phyloP scores from a whole-genome alignment of 257 asterid species.

The Schizonepeta tenuifolia region DNA sequence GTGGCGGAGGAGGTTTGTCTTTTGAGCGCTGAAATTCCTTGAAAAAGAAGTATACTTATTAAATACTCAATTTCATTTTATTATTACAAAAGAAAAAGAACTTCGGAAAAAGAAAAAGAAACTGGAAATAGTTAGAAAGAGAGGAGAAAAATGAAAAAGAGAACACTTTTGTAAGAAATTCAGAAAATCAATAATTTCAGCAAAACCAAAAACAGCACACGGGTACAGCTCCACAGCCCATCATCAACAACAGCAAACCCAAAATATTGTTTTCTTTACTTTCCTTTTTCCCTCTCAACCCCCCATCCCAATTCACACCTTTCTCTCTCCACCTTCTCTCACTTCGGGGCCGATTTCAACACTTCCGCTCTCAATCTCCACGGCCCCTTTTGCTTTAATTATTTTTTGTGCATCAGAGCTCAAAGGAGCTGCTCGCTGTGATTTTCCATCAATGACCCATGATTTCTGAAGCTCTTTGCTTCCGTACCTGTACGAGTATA shows the following conservation, averaged over 20 bases:
- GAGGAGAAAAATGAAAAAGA: conserved; percentile 4
- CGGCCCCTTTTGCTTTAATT: conserved; percentile 29
- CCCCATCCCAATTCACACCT: conserved; percentile 35
- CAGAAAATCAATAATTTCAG: conserved; percentile 29
- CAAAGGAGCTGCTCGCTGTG: conserved; percentile 34
- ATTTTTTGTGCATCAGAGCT: conserved; percentile 23
- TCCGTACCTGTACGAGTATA: conserved; percentile 8
- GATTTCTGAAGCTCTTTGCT: conserved; percentile 33
- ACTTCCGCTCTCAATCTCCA: conserved; percentile 48
- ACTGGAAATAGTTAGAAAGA: neutral
- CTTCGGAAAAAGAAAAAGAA: neutral
- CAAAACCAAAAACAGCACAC: conserved; percentile 35
- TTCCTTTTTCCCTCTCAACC: conserved; percentile 31
- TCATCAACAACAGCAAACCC: conserved; percentile 39
- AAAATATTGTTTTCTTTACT: conserved; percentile 26
- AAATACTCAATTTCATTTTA: no score
- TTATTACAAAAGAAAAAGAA: neutral
- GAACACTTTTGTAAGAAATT: conserved; percentile 9
- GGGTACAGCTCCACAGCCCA: conserved; percentile 36
- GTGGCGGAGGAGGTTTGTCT: neutral
- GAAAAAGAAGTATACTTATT: no score
- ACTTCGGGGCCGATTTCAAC: conserved; percentile 44
- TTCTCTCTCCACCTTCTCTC: conserved; percentile 40
- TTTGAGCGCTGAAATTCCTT: neutral
- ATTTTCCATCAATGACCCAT: conserved; percentile 49